Base-by-base conservation (phyloP, 2,329 filamentous ascomycete genomes). In the Aspergillus fumigatiaffinis region DNA sequence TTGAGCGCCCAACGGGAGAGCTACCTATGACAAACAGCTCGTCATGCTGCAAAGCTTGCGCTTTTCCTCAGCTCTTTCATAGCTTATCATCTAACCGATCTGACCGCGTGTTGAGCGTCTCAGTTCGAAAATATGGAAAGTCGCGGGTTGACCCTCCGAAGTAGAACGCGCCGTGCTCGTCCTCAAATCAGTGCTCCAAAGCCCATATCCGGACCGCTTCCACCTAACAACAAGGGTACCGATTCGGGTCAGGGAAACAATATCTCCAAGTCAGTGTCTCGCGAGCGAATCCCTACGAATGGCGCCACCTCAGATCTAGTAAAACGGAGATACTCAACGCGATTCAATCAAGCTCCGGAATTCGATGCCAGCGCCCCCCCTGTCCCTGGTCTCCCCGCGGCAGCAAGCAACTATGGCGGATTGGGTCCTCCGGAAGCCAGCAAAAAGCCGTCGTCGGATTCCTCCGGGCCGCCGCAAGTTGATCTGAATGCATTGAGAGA, bases 301-400 rank as follows among this genome's bases (percentile, higher is more conserved):
- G 78, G 72, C 56, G 82, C 84, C 66, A 87, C 86, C 46, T 84
- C 85, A 20, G 93, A 99, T 73, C 81, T 97, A 54, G 92, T 99
- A 58, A 97, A 97, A 79, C 85, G 92, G 66, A 83, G 94, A 66
- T 99, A 97, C 76, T 97, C 94, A 42, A 92, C 92, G 46, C 87
- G 93, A 59, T 96, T 97, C 74, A 93, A 92, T 67, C 87, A 90
- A 63, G 75, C 88, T 1, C 89, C 89, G 1, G 78, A 85, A 58
- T 87, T 90, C 66, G 84, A 88, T 66, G 79, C 82, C 64, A 85
- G 83, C 55, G 85, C 84, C 21, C 84, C 91, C 20, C 84, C 90
- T 2, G 81, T 96, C 62, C 93, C 94, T 0, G 75, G 83, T 12
- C 68, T 90, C 54, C 86, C 88, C 5, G 62, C 62, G 74, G 81